Conservation (phyloP, 768 basidiomycete genomes). For the Dacryopinax primogenitus region DNA sequence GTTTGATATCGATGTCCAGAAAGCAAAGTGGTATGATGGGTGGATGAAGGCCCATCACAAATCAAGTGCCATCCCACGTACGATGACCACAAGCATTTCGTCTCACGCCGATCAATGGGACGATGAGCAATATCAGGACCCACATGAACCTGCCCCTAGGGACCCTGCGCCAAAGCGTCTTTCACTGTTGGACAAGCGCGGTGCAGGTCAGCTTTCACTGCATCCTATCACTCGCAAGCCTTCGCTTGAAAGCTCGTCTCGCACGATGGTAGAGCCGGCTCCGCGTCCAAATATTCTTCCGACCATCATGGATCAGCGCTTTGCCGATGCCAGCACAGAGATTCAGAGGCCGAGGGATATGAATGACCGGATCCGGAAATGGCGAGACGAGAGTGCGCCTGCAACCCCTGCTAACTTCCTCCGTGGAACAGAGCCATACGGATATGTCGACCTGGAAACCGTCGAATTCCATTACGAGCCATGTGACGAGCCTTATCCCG, state of each 20-base stretch:
- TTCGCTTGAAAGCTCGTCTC: not conserved
- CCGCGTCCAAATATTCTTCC: not conserved
- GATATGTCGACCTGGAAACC: not conserved
- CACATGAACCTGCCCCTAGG: not conserved
- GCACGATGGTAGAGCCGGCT: conserved; percentile 6
- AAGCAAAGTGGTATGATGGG: conserved; percentile 64
- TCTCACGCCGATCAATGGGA: not conserved
- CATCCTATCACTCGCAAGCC: not conserved
- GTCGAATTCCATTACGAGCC: conserved; percentile 4
- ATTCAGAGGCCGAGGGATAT: conserved; percentile 31
- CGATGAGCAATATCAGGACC: not conserved
- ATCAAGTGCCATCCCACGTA: conserved; percentile 2
- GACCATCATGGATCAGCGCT: conserved; percentile 2
- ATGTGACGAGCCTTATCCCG: not conserved
- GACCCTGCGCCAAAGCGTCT: not conserved
- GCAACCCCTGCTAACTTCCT: conserved; percentile 33
- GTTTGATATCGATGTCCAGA: conserved; percentile 67
- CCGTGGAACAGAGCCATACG: conserved; percentile 7
- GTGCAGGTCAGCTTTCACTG: not conserved
- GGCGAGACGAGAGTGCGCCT: conserved; percentile 45
- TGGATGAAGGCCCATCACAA: conserved; percentile 47
- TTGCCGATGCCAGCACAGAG: conserved; percentile 7
- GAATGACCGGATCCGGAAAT: conserved; percentile 47
- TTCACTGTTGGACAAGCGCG: conserved; percentile 2
- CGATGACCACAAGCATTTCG: not conserved